phyloP scores from a whole-genome alignment of 768 basidiomycete genomes.

The Panellus pusillus region DNA sequence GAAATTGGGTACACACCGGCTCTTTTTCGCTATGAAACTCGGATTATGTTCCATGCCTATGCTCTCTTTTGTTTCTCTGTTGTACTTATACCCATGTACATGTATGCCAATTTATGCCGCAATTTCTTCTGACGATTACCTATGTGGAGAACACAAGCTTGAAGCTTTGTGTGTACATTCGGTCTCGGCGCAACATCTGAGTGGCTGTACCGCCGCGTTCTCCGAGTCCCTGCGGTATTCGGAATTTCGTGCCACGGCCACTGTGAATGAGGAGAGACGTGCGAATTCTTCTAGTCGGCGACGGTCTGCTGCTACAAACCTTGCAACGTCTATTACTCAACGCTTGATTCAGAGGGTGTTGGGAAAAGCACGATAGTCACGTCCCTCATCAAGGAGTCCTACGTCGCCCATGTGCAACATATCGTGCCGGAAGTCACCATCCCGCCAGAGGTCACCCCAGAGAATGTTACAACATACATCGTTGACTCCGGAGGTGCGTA shows the following conservation, averaged over 20 bases:
- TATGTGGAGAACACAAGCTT: too few relatives aligned
- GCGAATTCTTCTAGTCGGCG: conserved; percentile 90
- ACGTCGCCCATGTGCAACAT: conserved; percentile 90
- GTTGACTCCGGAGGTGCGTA: conserved; percentile 92
- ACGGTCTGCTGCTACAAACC: conserved; percentile 56
- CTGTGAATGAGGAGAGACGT: conserved; percentile 83
- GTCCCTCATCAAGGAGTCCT: conserved; percentile 94
- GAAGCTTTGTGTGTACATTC: too few relatives aligned
- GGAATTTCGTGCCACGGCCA: too few relatives aligned
- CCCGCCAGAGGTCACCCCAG: conserved; percentile 94
- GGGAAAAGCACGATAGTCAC: conserved; percentile 98
- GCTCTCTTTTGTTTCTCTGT: conserved; percentile 6
- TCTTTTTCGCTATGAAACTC: conserved; percentile 12
- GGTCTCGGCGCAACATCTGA: too few relatives aligned
- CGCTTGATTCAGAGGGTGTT: conserved; percentile 72
- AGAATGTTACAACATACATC: conserved; percentile 97
- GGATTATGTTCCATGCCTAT: conserved; percentile 5
- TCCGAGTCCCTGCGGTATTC: too few relatives aligned
- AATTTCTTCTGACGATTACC: conserved; percentile 11
- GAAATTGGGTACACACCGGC: conserved; percentile 20
- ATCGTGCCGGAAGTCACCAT: conserved; percentile 97
- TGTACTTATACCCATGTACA: not conserved
- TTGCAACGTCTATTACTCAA: conserved; percentile 13
- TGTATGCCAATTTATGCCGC: not conserved
- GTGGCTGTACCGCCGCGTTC: too few relatives aligned